Evolutionary conservation across 2,329 filamentous ascomycete species (phyloP).

Genomic region (Alternaria gaisen): DNA sequence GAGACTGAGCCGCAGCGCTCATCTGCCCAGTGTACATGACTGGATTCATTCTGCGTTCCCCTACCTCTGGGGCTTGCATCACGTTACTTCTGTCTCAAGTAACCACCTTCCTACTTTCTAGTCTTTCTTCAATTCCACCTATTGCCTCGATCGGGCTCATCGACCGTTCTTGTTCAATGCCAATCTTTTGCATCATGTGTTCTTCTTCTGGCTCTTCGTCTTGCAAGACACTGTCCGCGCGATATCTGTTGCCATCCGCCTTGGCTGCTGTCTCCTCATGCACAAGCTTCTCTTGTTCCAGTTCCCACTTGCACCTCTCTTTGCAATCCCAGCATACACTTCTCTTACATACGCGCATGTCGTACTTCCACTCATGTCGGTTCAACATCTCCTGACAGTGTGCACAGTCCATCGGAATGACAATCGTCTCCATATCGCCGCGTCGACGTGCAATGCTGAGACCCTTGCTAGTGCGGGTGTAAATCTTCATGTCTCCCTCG

Average conservation of each 20-base stretch:
- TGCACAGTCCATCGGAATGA: conserved; percentile 42
- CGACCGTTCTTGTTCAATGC: conserved; percentile 26
- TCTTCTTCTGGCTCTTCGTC: conserved; percentile 29
- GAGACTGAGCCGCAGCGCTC: no score
- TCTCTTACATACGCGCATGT: conserved; percentile 44
- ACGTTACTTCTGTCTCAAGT: background rate
- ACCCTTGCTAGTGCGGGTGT: conserved; percentile 42
- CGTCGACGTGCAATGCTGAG: conserved; percentile 40
- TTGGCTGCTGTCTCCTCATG: background rate
- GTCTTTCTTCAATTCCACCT: conserved; percentile 31
- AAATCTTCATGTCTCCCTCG: conserved; percentile 24
- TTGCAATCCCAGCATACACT: conserved; percentile 47
- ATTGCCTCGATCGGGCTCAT: conserved; percentile 28
- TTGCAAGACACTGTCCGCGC: conserved; percentile 45
- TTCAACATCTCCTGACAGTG: conserved; percentile 49
- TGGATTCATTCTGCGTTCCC: no score
- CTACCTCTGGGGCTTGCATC: rapidly evolving
- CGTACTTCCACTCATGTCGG: conserved; percentile 47
- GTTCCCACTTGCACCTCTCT: conserved; percentile 46
- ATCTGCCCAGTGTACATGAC: no score
- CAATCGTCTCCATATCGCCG: conserved; percentile 41
- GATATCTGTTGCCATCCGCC: conserved; percentile 31
- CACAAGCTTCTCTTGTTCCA: background rate
- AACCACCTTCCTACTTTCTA: background rate
- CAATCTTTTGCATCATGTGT: conserved; percentile 33